Base-by-base conservation (phyloP, 108 stramenopile species). In the Stephanodiscus triporus region DNA sequence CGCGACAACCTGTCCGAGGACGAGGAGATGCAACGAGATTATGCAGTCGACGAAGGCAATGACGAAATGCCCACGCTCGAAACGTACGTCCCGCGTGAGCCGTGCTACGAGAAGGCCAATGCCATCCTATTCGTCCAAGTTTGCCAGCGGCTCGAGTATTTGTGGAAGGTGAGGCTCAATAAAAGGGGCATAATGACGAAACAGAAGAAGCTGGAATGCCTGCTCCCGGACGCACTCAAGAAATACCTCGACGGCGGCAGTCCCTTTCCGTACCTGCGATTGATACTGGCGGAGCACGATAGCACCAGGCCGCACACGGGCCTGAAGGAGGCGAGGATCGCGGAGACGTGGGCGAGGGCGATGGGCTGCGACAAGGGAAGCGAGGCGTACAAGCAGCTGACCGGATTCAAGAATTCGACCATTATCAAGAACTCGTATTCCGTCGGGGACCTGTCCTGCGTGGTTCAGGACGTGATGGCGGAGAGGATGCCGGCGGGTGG, bases 221-320 rank as follows among this genome's bases (percentile, higher is more conserved):
- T 91, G 6, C 49, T 91, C 9, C 88, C 87, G 3, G 60, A 67
- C 19, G 55, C 43, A 10, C 58, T 90, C 27, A 20, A 82, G 20
- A 10, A 61, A 65, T 71, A 80, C 55, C 45, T 83, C 30, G 56
- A 76, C 20, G 75, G 71, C 30, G 72, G 69, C 9, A 68, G 64
- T n/a, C 68, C 72, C 40, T 94, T 70, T 79, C 93, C 93, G 16
- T 61, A 89, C 14, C 63, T 95, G 23, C 84, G 94, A 32, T 61
- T 95, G 54, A 74, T 92, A 4, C 61, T 89, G 9, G 91, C 94
- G 9, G 90, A 90, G 50, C 79, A 72, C 51, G 94, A 95, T 80
- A 65, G 70, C 10, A 47, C 70, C 6, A 82, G 94, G 10, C 76
- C 81, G 19, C 75, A 81, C 40, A 79, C 72, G 26, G 83, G 80